Evolutionary conservation across 1,139 yeast genomes (phyloP), one percentile per base, ranked within the genome.

Genomic region (Pichia sp.): DNA sequence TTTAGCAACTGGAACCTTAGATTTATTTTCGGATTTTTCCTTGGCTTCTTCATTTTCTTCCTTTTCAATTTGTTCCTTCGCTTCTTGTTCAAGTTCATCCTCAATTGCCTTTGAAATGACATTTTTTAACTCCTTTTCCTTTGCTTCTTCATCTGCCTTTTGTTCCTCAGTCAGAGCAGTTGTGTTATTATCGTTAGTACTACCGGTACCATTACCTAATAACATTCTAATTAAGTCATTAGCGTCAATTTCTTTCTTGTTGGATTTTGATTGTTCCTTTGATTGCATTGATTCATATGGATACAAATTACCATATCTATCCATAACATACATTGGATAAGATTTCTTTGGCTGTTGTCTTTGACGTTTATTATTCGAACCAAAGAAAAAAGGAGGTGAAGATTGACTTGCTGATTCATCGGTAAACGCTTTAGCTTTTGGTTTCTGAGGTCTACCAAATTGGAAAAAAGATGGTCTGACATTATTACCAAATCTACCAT

Each of bases 271-370:
- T 22, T 9, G 23, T 32, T 25, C 34, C 24, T 29, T 12, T 6
- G 10, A 6, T 37, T 27, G 9, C 9, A 22, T 3, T 29, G 35
- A 33, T n/a, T n/a, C n/a, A 28, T 45, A 40, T 26, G 50, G 50
- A 36, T 42, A 45, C 20, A 47, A 33, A 30, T 47, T 47, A 35
- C 49, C 49, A 33, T 30, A 45, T 40, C 42, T 40, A 27, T 47
- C 50, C 46, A 47, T 37, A 25, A 45, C 30, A 22, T 40, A 47
- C 44, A 47, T 45, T 35, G 42, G 49, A 24, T 27, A 24, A 31
- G 33, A 20, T 32, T n/a, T 40, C 28, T 30, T 28, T 36, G 40
- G 35, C 23, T 32, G 35, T 34, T 37, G 44, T 41, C 40, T 42
- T 31, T 38, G 41, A 27, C 41, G 41, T 32, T 42, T 42, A n/a